Conservation (phyloP, 768 basidiomycete species). For the Rhodotorula graminis region DNA sequence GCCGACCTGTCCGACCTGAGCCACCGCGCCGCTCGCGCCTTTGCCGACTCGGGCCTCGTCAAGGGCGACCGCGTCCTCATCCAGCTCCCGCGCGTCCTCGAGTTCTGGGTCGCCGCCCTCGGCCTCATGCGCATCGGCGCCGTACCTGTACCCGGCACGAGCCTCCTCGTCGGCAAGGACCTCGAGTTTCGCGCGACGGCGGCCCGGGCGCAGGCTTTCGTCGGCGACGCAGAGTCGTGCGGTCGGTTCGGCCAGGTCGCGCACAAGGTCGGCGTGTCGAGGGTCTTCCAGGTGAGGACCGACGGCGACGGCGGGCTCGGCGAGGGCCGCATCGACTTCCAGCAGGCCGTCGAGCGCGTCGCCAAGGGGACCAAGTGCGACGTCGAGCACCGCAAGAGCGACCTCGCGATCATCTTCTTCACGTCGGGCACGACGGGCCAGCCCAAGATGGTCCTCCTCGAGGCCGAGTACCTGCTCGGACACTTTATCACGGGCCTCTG, state of each 20-base stretch:
- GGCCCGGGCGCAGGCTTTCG: constrained; percentile 17
- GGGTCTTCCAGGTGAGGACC: constrained; percentile 20
- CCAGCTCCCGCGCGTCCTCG: constrained; percentile 17
- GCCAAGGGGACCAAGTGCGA: constrained; percentile 8
- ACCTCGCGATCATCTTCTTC: constrained; percentile 26
- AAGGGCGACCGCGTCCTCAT: constrained; percentile 37
- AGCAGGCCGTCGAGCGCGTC: not conserved
- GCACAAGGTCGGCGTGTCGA: not conserved
- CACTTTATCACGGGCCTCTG: constrained; percentile 27
- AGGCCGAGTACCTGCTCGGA: constrained; percentile 5
- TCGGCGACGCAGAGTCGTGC: constrained; percentile 26
- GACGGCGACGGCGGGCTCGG: not conserved
- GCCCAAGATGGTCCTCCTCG: constrained; percentile 31
- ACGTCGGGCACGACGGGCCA: constrained; percentile 30
- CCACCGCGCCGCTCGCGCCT: constrained; percentile 19
- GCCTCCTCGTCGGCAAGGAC: constrained; percentile 34
- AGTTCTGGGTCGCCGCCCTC: constrained; percentile 29
- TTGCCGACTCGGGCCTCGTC: constrained; percentile 13
- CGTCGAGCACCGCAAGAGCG: constrained; percentile 1
- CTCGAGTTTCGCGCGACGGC: constrained; percentile 28
- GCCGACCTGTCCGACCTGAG: constrained; percentile 11
- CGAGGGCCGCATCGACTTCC: constrained; percentile 8
- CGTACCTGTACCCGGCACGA: constrained; percentile 27
- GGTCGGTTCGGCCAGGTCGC: constrained; percentile 22
- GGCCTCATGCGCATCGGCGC: constrained; percentile 31